Percentiles rank a stretch among this genome's conserved stretches.
Evolutionary conservation across 768 basidiomycete genomes (phyloP).

Genomic region (Suillus decipiens): DNA sequence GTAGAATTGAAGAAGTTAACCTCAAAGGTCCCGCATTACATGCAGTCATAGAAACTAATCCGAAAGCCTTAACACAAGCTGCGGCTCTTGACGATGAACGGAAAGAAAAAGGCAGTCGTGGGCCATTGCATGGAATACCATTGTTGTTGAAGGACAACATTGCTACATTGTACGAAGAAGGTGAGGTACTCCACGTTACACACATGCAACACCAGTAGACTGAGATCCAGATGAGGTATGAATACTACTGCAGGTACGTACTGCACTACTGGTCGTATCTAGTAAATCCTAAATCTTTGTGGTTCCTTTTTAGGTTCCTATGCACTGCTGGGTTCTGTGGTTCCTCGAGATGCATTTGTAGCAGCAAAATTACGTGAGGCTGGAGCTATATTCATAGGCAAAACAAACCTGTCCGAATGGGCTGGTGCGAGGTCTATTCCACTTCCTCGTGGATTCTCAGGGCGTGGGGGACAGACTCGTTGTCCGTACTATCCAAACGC

Average conservation of each 20-base stretch:
- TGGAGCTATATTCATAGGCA: slow-evolving; percentile 34
- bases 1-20: slow-evolving; percentile 42
- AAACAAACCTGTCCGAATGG: slow-evolving; percentile 53
- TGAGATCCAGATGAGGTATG: slow-evolving; percentile 25
- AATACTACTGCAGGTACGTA: slow-evolving; percentile 37
- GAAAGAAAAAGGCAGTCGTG: slow-evolving; percentile 18
- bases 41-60: slow-evolving; percentile 39
- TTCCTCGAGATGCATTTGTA: slow-evolving; percentile 30
- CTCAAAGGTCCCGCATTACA: slow-evolving; percentile 30
- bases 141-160: slow-evolving; percentile 30
- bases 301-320: slow-evolving; percentile 22
- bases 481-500: slow-evolving; percentile 49
- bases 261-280: slow-evolving; percentile 6
- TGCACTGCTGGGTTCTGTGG: slow-evolving; percentile 30
- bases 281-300: neutral
- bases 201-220: neutral
- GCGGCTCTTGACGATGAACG: slow-evolving; percentile 31
- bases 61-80: slow-evolving; percentile 32
- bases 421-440: slow-evolving; percentile 32
- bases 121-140: slow-evolving; percentile 36
- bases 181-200: slow-evolving; percentile 5
- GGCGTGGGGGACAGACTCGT: slow-evolving; percentile 48
- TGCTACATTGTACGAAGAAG: slow-evolving; percentile 26
- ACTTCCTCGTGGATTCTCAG: slow-evolving; percentile 50
- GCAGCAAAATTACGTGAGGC: slow-evolving; percentile 25